These are phyloP conservation scores for Auricularia cornea DNA, from an alignment of 768 basidiomycete species.

Conservation along the genomic window DNA sequence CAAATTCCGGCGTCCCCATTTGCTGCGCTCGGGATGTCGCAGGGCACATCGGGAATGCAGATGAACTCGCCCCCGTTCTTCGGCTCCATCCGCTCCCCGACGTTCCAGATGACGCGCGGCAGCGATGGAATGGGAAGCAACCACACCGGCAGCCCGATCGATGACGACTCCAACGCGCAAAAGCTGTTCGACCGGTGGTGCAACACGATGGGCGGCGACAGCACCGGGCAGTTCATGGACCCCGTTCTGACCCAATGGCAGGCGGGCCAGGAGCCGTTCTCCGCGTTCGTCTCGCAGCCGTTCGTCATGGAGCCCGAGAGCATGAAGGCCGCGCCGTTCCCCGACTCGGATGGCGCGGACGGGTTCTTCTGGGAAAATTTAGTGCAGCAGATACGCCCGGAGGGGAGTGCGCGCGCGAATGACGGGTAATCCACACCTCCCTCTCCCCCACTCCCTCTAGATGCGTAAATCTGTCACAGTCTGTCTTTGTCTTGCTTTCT, in stretches of 20 bases:
- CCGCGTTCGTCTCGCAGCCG: neutral
- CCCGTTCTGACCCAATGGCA: slow-evolving; percentile 46
- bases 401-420: neutral
- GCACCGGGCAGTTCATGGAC: slow-evolving; percentile 6
- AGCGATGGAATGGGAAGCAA: slow-evolving; percentile 36
- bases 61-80: slow-evolving; percentile 2
- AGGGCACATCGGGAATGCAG: slow-evolving; percentile 1
- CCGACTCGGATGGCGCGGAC: slow-evolving; percentile 50
- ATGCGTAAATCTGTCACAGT: too few species aligned
- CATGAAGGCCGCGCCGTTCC: slow-evolving; percentile 24
- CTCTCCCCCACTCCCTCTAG: too few species aligned
- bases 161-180: slow-evolving; percentile 71
- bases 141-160: slow-evolving; percentile 61
- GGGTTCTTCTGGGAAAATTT: slow-evolving; percentile 77
- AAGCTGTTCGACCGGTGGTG: slow-evolving; percentile 79
- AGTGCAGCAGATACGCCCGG: slow-evolving; percentile 42
- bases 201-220: slow-evolving; percentile 32
- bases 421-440: neutral
- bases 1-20: neutral
- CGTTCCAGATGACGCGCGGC: slow-evolving; percentile 58
- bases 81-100: slow-evolving; percentile 12
- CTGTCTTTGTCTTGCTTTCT: neutral
- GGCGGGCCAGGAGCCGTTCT: slow-evolving; percentile 41
- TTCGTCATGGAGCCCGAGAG: slow-evolving; percentile 4
- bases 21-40: neutral